Base-by-base conservation (phyloP, 306 rosid species). In the Argentina anserina region DNA sequence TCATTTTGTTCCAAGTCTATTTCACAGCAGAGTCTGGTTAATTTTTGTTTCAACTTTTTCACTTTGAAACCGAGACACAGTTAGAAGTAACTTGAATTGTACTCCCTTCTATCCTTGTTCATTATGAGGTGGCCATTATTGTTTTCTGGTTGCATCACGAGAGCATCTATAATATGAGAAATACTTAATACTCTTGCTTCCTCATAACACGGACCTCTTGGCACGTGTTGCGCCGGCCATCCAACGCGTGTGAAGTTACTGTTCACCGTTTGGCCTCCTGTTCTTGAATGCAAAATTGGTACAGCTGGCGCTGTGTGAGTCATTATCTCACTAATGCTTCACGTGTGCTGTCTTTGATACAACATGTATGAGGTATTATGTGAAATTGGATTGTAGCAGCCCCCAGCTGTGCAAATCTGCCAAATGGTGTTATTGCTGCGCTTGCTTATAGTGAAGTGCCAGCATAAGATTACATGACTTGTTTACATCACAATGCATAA, bases 81-180 rank as follows among this genome's bases (percentile, higher is more conserved):
- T 53, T 21, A 0, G 17, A 2, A 50, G 36, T 69, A 34, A 50
- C 74, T 34, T 36, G 40, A 47, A 69, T 33, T 47, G 29, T 55
- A 15, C 36, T 68, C 59, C 25, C 18, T 7, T 36, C 33, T 52
- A 8, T 69, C 23, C 26, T 18, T 39, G 11, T 40, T 71, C 36
- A 43, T 29, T 55, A 13, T 71, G 67, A 28, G 66, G 75, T 71
- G 75, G 42, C 67, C 55, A 58, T 58, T 71, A 71, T 43, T 71
- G n/a, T 10, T 55, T 36, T 26, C 26, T 36, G 65, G 12, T 8
- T 23, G 75, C 36, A 52, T 39, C 74, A 36, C 64, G 33, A 36
- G 74, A 36, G 33, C 49, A 39, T 59, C n/a, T 17, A 11, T 61
- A 18, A 34, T 61, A 28, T 64, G 43, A 18, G 26, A 28, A 8